Base-by-base conservation (phyloP, 495 filamentous ascomycete genomes). In the Tuber aestivum region DNA sequence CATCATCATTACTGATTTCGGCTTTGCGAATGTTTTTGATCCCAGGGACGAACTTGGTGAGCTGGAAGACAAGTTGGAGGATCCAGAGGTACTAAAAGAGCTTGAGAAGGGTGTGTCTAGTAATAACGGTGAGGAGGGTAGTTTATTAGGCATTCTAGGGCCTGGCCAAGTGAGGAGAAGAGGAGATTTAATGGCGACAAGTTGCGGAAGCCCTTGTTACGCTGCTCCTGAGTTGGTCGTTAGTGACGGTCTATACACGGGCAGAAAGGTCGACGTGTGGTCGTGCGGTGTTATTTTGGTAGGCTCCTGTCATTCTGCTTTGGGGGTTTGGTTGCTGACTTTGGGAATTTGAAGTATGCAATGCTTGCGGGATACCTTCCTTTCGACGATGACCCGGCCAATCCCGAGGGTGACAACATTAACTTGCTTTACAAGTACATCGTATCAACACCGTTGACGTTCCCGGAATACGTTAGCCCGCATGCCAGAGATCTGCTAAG, bases 371-470 rank as follows among this genome's bases (percentile, higher is more conserved):
- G 95, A 42, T 99, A 98, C 84, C 87, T 99, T n/a, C 95, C 95
- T 6, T 99, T 99, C 83, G 95, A 99, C 82, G 95, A 99, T 81
- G 95, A 99, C 81, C 95, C 95, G 76, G 96, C 94, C 56, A 99
- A 99, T 82, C 95, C 95, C 7, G 95, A 99, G 85, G 95, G 95
- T 69, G 95, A 99, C 79, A 99, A 99, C 82, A 99, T 99, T 86
- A 99, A 98, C 84, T 87, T 98, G 8, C 87, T 99, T 72, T 99
- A 99, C 87, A 98, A 97, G 85, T 99, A 99, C 85, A 99, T 99
- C 79, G 94, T 97, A 74, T 97, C 94, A 61, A 98, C 95, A 8
- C 93, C 95, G 70, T 89, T 99, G 61, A 98, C 95, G 7, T 99
- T 99, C 84, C 95, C 95, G 56, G 95, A 99, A 91, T 98, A 99